Percentiles rank a stretch among this genome's conserved stretches.
Evolutionary conservation across 257 asterid genomes (phyloP).

Genomic region (Solanum chiquidenum): DNA sequence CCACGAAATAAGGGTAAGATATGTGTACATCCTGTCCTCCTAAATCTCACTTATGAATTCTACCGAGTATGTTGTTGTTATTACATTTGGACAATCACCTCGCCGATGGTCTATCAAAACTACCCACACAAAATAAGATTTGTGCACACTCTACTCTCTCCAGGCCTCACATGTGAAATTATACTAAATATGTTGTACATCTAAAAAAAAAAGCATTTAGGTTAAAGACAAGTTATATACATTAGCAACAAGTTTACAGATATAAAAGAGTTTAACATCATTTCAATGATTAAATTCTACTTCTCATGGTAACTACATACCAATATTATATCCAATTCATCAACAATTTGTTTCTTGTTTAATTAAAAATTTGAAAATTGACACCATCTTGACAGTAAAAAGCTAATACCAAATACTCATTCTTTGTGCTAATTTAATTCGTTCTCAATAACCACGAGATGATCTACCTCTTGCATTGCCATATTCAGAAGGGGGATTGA

Average conservation of each 20-base stretch:
- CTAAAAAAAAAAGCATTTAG: no score
- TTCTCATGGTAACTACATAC: no score
- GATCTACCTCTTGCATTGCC: neutral
- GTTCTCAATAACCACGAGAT: neutral
- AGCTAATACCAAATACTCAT: neutral
- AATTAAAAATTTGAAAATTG: neutral
- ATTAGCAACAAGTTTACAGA: no score
- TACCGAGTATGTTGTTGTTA: neutral
- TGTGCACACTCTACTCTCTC: no score
- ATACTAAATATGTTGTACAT: no score
- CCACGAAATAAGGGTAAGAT: neutral
- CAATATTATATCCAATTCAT: neutral
- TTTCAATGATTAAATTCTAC: no score
- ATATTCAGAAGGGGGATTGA: neutral
- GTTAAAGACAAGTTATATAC: no score
- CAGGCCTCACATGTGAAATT: no score
- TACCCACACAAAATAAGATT: no score
- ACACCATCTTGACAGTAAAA: neutral
- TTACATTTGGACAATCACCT: no score
- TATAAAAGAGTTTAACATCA: no score
- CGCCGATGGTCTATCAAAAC: no score
- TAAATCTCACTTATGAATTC: neutral
- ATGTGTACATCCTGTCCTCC: neutral
- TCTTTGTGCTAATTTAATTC: neutral
- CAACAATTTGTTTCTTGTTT: neutral